These are phyloP conservation scores for Buxus sempervirens DNA, from an alignment of 164 flowering plant genomes.

Conservation along the genomic window DNA sequence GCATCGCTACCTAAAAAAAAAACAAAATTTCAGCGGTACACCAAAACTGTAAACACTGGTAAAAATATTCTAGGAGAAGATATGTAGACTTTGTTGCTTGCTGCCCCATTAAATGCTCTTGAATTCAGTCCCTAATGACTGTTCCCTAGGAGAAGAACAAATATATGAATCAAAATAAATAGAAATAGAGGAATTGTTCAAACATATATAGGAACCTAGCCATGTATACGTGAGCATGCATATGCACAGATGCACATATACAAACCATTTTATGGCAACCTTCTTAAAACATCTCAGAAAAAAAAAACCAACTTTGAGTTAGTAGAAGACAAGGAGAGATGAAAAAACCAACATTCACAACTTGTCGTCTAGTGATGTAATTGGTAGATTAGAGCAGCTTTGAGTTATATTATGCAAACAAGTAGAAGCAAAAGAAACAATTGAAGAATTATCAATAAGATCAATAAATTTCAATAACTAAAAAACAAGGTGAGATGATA, in stretches of 20 bases:
- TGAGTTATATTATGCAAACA: conserved; percentile 80
- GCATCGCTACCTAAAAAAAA: too few relatives aligned
- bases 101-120: conserved; percentile 43
- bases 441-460: neutral
- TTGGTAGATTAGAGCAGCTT: conserved; percentile 78
- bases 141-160: conserved; percentile 42
- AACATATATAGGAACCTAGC: neutral
- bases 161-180: neutral
- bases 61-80: too few relatives aligned
- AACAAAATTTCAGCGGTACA: too few relatives aligned
- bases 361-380: conserved; percentile 87
- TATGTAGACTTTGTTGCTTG: conserved; percentile 14
- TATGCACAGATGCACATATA: too few relatives aligned
- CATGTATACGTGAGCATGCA: neutral
- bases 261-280: conserved; percentile 75
- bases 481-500: neutral
- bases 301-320: too few relatives aligned
- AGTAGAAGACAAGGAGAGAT: too few relatives aligned
- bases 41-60: too few relatives aligned
- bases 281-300: conserved; percentile 86
- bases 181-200: neutral
- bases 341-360: conserved; percentile 91
- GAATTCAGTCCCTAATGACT: conserved; percentile 58
- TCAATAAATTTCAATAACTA: too few relatives aligned
- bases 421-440: conserved; percentile 36